A percentile compares a stretch with the other conserved stretches of the same genome.
phyloP scores from a whole-genome alignment of 2,329 filamentous ascomycete genomes.

The Colletotrichum orchidophilum region DNA sequence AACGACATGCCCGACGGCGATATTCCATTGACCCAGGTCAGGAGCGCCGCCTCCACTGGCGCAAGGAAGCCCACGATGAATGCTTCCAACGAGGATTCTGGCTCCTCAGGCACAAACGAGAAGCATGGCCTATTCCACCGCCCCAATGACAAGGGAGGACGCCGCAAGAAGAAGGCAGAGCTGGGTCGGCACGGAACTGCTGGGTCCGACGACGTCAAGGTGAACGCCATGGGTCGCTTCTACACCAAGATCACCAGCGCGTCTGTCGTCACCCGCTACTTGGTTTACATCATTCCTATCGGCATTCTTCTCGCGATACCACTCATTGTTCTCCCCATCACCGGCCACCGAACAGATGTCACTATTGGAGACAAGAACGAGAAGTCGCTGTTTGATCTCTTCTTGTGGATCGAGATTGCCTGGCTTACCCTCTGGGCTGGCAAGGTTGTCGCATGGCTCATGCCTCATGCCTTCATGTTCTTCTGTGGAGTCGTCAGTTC shows the following conservation, averaged over 20 bases:
- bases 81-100: constrained; percentile 44
- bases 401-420: constrained; percentile 74
- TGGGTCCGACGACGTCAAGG: constrained; percentile 59
- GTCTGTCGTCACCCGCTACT: constrained; percentile 71
- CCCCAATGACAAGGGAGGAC: constrained; percentile 50
- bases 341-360: constrained; percentile 49
- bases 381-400: constrained; percentile 67
- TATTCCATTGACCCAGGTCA: constrained; percentile 66
- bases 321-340: constrained; percentile 63
- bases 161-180: constrained; percentile 59
- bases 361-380: constrained; percentile 49
- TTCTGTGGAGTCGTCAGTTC: constrained; percentile 75
- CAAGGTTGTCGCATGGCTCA: constrained; percentile 69
- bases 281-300: constrained; percentile 74
- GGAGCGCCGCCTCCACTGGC: constrained; percentile 64
- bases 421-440: constrained; percentile 75
- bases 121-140: constrained; percentile 56
- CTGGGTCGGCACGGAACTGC: constrained; percentile 55
- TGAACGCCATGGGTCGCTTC: constrained; percentile 73
- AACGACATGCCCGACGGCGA: constrained; percentile 49
- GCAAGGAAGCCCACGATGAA: constrained; percentile 57
- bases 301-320: constrained; percentile 69
- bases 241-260: constrained; percentile 73
- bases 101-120: constrained; percentile 49
- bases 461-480: constrained; percentile 73